phyloP scores from a whole-genome alignment of 2,329 filamentous ascomycete genomes.

The Balansia obtecta region DNA sequence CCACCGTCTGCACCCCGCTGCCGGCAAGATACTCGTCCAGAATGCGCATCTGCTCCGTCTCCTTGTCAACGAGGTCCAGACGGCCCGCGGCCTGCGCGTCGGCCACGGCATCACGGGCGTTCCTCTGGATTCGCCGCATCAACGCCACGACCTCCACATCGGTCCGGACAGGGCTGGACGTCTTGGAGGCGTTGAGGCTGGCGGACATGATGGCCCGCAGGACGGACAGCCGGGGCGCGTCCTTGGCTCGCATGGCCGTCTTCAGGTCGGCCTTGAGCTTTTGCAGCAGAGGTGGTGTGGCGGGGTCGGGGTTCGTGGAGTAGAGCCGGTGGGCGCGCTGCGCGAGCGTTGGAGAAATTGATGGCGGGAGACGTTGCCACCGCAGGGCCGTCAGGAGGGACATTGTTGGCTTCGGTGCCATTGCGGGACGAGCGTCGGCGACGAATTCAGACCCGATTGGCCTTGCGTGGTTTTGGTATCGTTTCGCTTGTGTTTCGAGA shows the following conservation, averaged over 20 bases:
- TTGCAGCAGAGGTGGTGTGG: conserved; percentile 32
- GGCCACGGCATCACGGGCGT: conserved; percentile 42
- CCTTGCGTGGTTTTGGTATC: no score
- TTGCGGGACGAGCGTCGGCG: conserved; percentile 3
- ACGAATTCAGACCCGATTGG: not conserved
- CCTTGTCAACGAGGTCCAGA: conserved; percentile 57
- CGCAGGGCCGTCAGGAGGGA: conserved; percentile 14
- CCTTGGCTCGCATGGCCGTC: conserved; percentile 52
- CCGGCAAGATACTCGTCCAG: conserved; percentile 51
- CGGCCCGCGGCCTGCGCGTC: conserved; percentile 55
- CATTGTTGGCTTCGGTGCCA: conserved; percentile 14
- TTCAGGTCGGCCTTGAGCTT: conserved; percentile 51
- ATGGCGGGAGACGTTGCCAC: not conserved
- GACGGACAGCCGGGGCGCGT: conserved; percentile 51
- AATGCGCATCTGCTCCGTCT: conserved; percentile 51
- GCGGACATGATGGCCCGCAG: conserved; percentile 57
- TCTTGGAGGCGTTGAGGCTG: conserved; percentile 66
- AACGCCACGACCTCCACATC: conserved; percentile 58
- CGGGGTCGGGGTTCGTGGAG: conserved; percentile 22
- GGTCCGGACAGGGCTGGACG: conserved; percentile 52
- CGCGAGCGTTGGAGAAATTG: conserved; percentile 2
- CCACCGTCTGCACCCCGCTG: conserved; percentile 46
- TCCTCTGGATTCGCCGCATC: conserved; percentile 50
- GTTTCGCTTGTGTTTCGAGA: not conserved
- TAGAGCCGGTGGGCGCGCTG: conserved; percentile 15